Percentiles rank a stretch among this genome's conserved stretches.
These are phyloP conservation scores for Quercus suber DNA, from an alignment of 306 rosid species.

Conservation along the genomic window DNA sequence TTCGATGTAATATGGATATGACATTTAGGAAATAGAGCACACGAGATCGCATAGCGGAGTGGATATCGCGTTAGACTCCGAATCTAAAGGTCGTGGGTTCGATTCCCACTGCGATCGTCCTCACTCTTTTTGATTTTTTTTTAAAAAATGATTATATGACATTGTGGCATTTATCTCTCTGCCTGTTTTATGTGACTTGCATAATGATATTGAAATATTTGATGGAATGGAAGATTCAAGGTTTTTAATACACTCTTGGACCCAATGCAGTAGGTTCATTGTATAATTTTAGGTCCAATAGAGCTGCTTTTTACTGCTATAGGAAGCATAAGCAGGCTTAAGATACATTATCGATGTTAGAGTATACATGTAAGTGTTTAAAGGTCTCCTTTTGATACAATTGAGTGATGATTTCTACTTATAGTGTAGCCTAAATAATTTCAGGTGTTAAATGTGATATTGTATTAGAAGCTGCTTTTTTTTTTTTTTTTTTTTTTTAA, in stretches of 20 bases:
- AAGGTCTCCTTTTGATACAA: background rate
- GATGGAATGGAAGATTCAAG: no score
- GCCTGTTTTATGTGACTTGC: background rate
- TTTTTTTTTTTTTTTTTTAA: no score
- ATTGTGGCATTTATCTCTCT: background rate
- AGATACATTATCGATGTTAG: background rate
- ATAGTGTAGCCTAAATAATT: background rate
- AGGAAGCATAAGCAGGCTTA: background rate
- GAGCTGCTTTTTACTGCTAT: background rate
- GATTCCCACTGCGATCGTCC: conserved; percentile 92
- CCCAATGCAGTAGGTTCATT: background rate
- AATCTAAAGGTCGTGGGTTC: conserved; percentile 99
- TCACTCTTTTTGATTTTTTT: background rate
- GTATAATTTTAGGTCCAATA: background rate
- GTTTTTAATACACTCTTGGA: no score
- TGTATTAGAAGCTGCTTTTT: background rate
- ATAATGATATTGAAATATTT: background rate
- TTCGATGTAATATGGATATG: background rate
- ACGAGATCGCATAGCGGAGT: conserved; percentile 89
- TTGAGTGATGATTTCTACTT: background rate
- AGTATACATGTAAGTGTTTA: background rate
- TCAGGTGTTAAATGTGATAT: background rate
- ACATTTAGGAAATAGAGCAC: background rate
- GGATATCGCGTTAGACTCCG: conserved; percentile 99
- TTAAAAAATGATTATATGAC: background rate